Evolutionary conservation across 768 basidiomycete genomes (phyloP), one percentile per base, ranked within the genome.

Genomic region (Dentipellis sp.): DNA sequence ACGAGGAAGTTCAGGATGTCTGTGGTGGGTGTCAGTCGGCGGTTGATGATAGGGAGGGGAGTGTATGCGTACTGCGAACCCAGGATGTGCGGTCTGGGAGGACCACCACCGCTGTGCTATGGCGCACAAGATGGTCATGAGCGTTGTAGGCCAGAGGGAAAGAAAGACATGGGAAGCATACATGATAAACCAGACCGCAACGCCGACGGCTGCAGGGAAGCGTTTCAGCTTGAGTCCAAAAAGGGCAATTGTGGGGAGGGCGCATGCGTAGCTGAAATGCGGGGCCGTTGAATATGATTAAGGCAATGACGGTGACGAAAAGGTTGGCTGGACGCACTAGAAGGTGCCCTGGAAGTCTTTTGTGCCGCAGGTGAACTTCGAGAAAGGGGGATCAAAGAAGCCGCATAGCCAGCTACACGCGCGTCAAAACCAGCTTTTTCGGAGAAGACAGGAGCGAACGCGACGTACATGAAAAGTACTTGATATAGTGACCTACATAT

Each of bases 201-300:
- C 71, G 67, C 84, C 84, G 22, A 84, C 59, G 52, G 80, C 73
- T 5, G 84, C 86, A n/a, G 86, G 76, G 50, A 86, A 72, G 35
- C 86, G 76, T 57, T 84, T 79, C 60, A 85, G 65, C 62, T 81
- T 80, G 55, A 90, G 66, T 19, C 86, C 86, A 61, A 90, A 90
- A 10, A 90, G 69, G 1, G 80, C 84, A 46, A 89, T 81, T 1
- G 83, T 84, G 70, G 83, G 83, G 6, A 74, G 46, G 3, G 68
- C 71, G 10, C 69, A 68, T 7, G 68, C 63, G 53, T 69, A 73
- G 58, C 71, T 73, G 22, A 14, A 1, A 16, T 0, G 36, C 19
- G 39, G 37, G 7, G 29, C 21, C 34, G 17, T 29, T 35, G 4
- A 17, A n/a, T 51, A 21, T 1, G 21, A 34, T 38, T 17, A 17